Evolutionary conservation across 2,329 filamentous ascomycete genomes (phyloP), one percentile per base, ranked within the genome.

Genomic region (Cryphonectria radicalis): DNA sequence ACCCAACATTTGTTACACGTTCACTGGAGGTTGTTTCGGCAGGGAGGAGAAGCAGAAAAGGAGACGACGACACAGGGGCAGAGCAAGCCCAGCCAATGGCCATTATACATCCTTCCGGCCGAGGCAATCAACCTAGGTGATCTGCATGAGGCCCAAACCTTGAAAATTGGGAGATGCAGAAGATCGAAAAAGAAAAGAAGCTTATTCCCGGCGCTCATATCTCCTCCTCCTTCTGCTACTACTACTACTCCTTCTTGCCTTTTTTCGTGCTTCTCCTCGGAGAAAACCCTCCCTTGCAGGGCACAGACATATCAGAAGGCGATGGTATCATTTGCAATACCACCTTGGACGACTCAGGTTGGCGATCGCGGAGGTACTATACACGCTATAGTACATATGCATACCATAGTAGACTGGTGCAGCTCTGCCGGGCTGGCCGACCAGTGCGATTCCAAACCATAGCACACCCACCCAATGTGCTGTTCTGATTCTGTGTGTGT

Each of bases 101-200:
- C 25, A 28, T 13, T 14, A 13, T 2, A 6, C 25, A 32, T 35
- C 59, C 42, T 37, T 53, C 17, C 8, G 42, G 40, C 63, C 63
- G 43, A 66, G 14, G 43, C 63, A 43, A 53, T 66, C 43, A 43
- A 17, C 46, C 53, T 68, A 68, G 43, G 59, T 63, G 69, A 70
- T 68, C 65, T 66, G 64, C 69, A 46, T 59, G 65, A 6, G 65
- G 37, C 42, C 63, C 37, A 40, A 40, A 66, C 63, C 19, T 66
- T 63, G 55, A 40, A 59, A 35, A 63, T n/a, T 35, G 37, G 46
- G 43, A 70, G 50, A 57, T 43, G 42, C 68, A 70, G 68, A 40
- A 60, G 53, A 25, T 22, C 14, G 22, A 10, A 32, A 7, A n/a
- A 6, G 22, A 28, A 14, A 8, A 32, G 40, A 64, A 46, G 63